Evolutionary conservation across 2,329 filamentous ascomycete species (phyloP).

Genomic region (Pezicula neosporulosa): DNA sequence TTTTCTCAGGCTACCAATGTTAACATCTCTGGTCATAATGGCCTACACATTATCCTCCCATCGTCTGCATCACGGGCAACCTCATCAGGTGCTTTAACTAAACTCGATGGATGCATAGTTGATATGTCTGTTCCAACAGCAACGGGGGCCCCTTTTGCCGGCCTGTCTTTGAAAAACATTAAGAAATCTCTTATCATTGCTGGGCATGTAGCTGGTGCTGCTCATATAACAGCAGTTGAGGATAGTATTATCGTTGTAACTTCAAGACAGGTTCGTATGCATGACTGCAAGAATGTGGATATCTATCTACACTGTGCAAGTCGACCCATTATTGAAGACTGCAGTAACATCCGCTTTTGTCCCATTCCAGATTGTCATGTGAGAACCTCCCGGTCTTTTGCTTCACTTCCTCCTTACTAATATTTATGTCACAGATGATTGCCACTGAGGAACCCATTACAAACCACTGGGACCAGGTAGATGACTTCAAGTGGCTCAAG

Average conservation of each 20-base stretch:
- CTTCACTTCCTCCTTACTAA: not conserved
- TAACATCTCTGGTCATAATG: constrained; percentile 61
- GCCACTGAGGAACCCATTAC: constrained; percentile 24
- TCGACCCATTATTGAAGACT: constrained; percentile 93
- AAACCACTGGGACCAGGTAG: constrained; percentile 85
- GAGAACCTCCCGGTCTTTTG: constrained; percentile 30
- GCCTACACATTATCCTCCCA: constrained; percentile 75
- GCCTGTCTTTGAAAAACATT: constrained; percentile 66
- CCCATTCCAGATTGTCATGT: constrained; percentile 69
- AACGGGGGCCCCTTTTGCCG: constrained; percentile 63
- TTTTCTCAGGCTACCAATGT: constrained; percentile 61
- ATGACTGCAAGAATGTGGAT: constrained; percentile 77
- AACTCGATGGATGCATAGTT: constrained; percentile 68
- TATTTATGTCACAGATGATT: constrained; percentile 20
- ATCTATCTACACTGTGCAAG: constrained; percentile 81
- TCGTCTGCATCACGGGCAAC: constrained; percentile 67
- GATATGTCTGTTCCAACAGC: constrained; percentile 72
- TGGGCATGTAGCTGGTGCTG: constrained; percentile 74
- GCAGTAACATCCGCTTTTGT: constrained; percentile 73
- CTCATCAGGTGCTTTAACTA: constrained; percentile 68
- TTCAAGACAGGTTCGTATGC: constrained; percentile 88
- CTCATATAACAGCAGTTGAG: constrained; percentile 74
- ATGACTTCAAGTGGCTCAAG: constrained; percentile 98
- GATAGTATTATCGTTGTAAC: constrained; percentile 75
- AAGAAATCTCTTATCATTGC: constrained; percentile 69